Percentiles rank a stretch among this genome's conserved stretches.
Evolutionary conservation across 108 stramenopile genomes (phyloP).

Genomic region (Nannochloropsis gaditana): DNA sequence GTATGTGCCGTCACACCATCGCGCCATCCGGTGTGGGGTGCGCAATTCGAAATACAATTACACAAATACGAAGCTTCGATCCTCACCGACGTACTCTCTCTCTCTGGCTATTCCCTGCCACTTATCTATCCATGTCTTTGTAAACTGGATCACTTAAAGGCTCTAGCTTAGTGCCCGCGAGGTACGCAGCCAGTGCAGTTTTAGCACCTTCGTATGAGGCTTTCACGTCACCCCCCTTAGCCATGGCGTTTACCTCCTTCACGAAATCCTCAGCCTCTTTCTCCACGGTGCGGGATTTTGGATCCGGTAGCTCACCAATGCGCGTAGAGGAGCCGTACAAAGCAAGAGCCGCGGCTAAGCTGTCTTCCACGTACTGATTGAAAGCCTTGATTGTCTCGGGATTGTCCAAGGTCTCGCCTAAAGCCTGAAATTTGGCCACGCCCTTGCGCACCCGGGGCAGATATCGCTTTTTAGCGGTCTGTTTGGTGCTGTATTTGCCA

Average conservation of each 20-base stretch:
- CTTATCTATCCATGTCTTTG: background rate
- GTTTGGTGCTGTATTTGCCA: slow-evolving; percentile 4
- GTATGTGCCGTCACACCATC: no score
- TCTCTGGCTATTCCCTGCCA: no score
- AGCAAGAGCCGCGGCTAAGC: background rate
- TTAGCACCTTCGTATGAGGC: background rate
- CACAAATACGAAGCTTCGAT: no score
- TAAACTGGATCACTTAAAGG: background rate
- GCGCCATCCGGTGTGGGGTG: no score
- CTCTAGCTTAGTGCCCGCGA: slow-evolving; percentile 11
- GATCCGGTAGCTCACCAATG: background rate
- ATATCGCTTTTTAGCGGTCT: slow-evolving; percentile 4
- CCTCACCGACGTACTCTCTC: no score
- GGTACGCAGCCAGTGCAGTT: background rate
- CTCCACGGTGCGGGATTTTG: background rate
- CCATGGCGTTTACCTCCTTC: background rate
- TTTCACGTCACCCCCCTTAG: background rate
- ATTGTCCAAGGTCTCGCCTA: background rate
- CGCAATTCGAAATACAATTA: no score
- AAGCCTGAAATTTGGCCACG: background rate
- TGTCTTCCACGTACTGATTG: background rate
- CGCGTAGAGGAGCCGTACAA: slow-evolving; percentile 10
- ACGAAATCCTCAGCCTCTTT: slow-evolving; percentile 14
- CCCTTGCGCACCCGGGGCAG: background rate
- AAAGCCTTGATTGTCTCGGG: background rate